Evolutionary conservation across 352 stramenopile species (phyloP).

Genomic region (Saprolegnia diclina): DNA sequence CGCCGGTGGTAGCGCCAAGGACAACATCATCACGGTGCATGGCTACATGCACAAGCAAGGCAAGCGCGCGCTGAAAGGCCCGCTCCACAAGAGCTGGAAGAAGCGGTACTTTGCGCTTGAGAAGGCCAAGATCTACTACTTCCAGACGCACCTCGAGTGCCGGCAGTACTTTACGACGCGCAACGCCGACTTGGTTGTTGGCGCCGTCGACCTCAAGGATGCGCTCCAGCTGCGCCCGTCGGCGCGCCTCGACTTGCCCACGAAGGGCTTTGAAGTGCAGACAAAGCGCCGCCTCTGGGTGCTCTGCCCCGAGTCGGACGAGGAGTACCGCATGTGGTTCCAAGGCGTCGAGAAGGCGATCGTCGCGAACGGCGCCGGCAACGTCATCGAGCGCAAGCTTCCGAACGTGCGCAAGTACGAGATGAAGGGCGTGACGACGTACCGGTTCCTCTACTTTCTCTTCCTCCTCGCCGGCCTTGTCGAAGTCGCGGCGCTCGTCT

Average conservation of each 20-base stretch:
- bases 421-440: slow-evolving; percentile 79
- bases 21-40: slow-evolving; percentile 84
- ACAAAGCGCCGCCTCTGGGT: slow-evolving; percentile 83
- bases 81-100: slow-evolving; percentile 84
- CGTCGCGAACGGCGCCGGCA: slow-evolving; percentile 60
- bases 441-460: slow-evolving; percentile 72
- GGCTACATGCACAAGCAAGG: slow-evolving; percentile 88
- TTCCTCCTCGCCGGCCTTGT: slow-evolving; percentile 63
- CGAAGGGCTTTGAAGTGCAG: slow-evolving; percentile 71
- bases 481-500: slow-evolving; percentile 65
- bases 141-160: slow-evolving; percentile 79
- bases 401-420: slow-evolving; percentile 86
- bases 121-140: slow-evolving; percentile 87
- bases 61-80: slow-evolving; percentile 81
- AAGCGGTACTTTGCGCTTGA: slow-evolving; percentile 81
- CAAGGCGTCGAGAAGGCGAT: slow-evolving; percentile 71
- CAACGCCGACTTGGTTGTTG: slow-evolving; percentile 73
- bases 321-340: slow-evolving; percentile 84
- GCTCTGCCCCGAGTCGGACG: slow-evolving; percentile 74
- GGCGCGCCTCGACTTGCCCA: slow-evolving; percentile 67
- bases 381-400: slow-evolving; percentile 82
- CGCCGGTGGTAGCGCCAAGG: slow-evolving; percentile 9
- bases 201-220: slow-evolving; percentile 77
- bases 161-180: slow-evolving; percentile 83
- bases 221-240: slow-evolving; percentile 76